phyloP scores from a whole-genome alignment of 2,329 filamentous ascomycete genomes.

The Ceratocystis lukuohia region DNA sequence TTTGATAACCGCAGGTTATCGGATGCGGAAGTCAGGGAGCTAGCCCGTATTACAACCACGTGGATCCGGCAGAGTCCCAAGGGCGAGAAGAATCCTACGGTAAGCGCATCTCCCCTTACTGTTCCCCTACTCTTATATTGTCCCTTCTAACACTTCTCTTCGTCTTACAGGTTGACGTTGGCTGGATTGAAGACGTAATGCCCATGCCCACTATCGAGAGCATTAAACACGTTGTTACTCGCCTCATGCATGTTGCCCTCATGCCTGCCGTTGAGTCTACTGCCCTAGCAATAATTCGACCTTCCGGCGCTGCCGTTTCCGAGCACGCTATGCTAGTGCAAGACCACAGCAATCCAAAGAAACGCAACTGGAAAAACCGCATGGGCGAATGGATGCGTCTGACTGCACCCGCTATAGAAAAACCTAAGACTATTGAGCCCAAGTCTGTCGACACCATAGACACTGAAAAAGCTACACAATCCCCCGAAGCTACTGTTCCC shows the following conservation, averaged over 20 bases:
- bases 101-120: neutral
- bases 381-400: conserved; percentile 15
- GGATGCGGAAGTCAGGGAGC: conserved; percentile 23
- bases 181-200: conserved; percentile 15
- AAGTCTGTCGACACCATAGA: neutral
- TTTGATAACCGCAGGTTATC: conserved; percentile 21
- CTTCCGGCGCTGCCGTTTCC: neutral
- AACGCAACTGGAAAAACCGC: conserved; percentile 16
- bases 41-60: conserved; percentile 28
- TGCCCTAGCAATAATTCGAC: neutral
- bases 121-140: neutral
- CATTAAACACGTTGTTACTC: conserved; percentile 18
- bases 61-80: conserved; percentile 14
- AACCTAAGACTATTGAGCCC: neutral
- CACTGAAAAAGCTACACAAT: neutral
- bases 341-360: conserved; percentile 11
- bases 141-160: neutral
- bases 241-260: conserved; percentile 13
- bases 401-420: conserved; percentile 4
- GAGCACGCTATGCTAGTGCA: neutral
- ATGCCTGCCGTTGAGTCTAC: neutral
- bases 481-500: neutral
- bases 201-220: conserved; percentile 12
- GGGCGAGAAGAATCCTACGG: conserved; percentile 8
- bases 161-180: conserved; percentile 9